A percentile compares a stretch with the other conserved stretches of the same genome.
Conservation (phyloP, 2,329 filamentous ascomycete genomes). For the Aspergillus tamarii region DNA sequence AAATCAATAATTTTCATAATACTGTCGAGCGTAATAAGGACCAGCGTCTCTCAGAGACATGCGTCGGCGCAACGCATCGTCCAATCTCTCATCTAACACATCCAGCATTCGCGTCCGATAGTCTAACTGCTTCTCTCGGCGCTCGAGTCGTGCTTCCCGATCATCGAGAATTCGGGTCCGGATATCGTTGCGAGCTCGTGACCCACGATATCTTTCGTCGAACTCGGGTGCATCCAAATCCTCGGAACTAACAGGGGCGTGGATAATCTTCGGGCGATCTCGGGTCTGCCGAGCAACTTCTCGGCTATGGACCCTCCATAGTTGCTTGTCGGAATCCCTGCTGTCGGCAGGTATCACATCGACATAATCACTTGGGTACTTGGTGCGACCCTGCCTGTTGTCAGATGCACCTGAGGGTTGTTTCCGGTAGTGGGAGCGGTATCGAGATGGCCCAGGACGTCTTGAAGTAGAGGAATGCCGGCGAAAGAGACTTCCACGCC, state of each 20-base stretch:
- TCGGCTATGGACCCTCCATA: constrained; percentile 12
- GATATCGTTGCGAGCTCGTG: constrained; percentile 26
- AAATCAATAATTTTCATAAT: constrained; percentile 15
- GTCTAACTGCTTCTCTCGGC: constrained; percentile 28
- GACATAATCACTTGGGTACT: constrained; percentile 23
- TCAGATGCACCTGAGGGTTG: constrained; percentile 16
- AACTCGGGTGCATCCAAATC: constrained; percentile 16
- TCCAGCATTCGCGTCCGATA: constrained; percentile 25
- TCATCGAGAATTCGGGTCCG: constrained; percentile 33
- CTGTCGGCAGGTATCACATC: constrained; percentile 31
- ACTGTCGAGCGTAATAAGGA: constrained; percentile 19
- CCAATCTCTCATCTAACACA: constrained; percentile 26
- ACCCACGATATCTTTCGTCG: constrained; percentile 11
- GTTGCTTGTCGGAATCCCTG: constrained; percentile 14
- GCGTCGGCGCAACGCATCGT: constrained; percentile 16
- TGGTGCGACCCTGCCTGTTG: constrained; percentile 11
- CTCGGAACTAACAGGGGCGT: constrained; percentile 17
- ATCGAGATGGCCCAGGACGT: constrained; percentile 16
- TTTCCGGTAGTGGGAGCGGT: constrained; percentile 34
- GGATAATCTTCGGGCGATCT: constrained; percentile 26
- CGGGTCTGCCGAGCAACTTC: constrained; percentile 20
- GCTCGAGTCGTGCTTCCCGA: constrained; percentile 30
- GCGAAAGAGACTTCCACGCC: constrained; percentile 24
- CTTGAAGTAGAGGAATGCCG: constrained; percentile 24
- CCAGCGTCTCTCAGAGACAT: constrained; percentile 24